Evolutionary conservation across 2,329 filamentous ascomycete species (phyloP).

Genomic region (Ceratocystis cubensis): DNA sequence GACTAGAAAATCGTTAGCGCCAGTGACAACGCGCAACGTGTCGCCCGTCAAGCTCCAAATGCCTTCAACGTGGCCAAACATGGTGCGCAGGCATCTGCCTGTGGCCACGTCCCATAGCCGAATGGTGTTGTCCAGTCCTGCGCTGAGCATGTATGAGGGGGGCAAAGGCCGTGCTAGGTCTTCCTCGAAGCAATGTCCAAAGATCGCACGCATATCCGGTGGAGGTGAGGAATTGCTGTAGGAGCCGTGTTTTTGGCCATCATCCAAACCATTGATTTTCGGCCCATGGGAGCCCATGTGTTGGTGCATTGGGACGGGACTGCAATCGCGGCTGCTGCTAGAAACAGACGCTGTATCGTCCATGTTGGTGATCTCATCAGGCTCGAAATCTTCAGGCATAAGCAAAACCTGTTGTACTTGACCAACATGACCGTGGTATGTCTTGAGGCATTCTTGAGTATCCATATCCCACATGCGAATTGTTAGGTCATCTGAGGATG

Average conservation of each 20-base stretch:
- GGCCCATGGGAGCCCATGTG: neutral
- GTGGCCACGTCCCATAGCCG: conserved; percentile 82
- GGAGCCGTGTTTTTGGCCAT: neutral
- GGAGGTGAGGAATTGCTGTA: conserved; percentile 25
- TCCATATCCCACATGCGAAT: conserved; percentile 90
- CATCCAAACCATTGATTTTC: neutral
- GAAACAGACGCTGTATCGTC: conserved; percentile 43
- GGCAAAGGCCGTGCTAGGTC: conserved; percentile 56
- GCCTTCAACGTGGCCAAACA: conserved; percentile 93
- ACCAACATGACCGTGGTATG: conserved; percentile 79
- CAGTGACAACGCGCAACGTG: conserved; percentile 74
- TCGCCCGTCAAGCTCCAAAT: conserved; percentile 90
- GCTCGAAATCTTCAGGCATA: conserved; percentile 77
- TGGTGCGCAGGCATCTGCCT: conserved; percentile 73
- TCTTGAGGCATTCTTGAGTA: conserved; percentile 61
- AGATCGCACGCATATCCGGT: conserved; percentile 40
- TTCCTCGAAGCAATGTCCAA: conserved; percentile 49
- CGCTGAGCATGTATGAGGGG: conserved; percentile 84
- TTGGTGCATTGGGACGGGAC: conserved; percentile 21
- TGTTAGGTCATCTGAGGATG: conserved; percentile 84
- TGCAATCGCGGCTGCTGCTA: conserved; percentile 34
- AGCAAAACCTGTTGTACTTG: conserved; percentile 86
- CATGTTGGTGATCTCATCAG: conserved; percentile 51
- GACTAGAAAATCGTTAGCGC: conserved; percentile 85
- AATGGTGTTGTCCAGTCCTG: conserved; percentile 80